Evolutionary conservation across 768 basidiomycete genomes (phyloP), one percentile per base, ranked within the genome.

Genomic region (Cystobasidiopsis lactophilus): DNA sequence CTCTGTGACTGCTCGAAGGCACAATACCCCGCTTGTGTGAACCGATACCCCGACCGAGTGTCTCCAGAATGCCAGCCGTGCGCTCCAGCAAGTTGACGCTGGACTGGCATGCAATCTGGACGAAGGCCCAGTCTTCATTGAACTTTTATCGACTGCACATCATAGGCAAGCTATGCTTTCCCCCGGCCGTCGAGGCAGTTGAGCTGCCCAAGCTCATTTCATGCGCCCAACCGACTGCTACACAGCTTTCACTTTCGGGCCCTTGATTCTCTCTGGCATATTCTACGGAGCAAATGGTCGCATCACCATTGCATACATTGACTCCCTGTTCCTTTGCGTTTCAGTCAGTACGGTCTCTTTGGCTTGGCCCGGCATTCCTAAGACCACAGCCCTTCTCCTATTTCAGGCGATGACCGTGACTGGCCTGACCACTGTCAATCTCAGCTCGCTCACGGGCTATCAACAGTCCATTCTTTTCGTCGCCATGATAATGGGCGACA

Each of bases 251-350:
- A 79, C 76, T 5, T 74, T 84, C 62, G 77, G 77, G 0, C 88
- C 89, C 2, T 71, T 91, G 58, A 68, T 86, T 50, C 75, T 76
- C 58, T 82, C 84, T 19, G 77, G 68, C 35, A 77, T 95, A 50
- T 75, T 93, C 62, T 91, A 82, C 62, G 84, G 77, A 24, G 75
- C 74, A 66, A 86, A 86, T 71, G 21, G 37, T 75, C 5, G 44
- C 16, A 24, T 21, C 29, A 23, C 23, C 3, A 31, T 30, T 23
- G 18, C 41, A 24, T 43, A 40, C 39, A 49, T 55, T 26, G 47
- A 40, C 51, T 54, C 27, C 40, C 44, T 55, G 18, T 53, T 47
- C 7, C 27, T 51, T 13, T 55, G 53, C 40, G 30, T 29, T n/a
- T 9, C 19, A n/a, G n/a, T n/a, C n/a, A n/a, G 38, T 39, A 39